These are phyloP conservation scores for Bjerkandera adusta DNA, from an alignment of 1,284 basidiomycete species.

Conservation along the genomic window DNA sequence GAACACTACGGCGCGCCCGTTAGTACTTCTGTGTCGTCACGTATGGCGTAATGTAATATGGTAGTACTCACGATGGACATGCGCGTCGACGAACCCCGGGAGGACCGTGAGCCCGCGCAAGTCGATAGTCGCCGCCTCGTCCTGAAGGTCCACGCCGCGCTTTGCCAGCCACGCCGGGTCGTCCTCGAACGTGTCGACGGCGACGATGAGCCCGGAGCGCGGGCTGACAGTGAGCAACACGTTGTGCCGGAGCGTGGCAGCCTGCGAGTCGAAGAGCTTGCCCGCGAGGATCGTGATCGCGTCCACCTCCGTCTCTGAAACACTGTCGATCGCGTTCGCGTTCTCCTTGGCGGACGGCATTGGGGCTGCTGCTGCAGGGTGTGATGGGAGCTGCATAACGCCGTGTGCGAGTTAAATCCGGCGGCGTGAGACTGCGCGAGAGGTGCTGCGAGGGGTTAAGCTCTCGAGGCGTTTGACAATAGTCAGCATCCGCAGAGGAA, in stretches of 20 bases:
- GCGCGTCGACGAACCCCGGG: constrained; percentile 65
- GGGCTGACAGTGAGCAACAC: constrained; percentile 40
- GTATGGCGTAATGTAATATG: constrained; percentile 6
- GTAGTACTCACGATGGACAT: constrained; percentile 56
- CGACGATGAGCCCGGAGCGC: constrained; percentile 35
- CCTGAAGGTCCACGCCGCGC: constrained; percentile 29
- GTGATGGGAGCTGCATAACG: too few species aligned
- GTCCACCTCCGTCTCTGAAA: too few species aligned
- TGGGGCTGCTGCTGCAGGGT: too few species aligned
- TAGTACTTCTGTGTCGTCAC: background rate
- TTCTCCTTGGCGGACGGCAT: too few species aligned
- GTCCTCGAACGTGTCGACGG: constrained; percentile 24
- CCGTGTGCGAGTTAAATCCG: too few species aligned
- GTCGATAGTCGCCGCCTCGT: constrained; percentile 35
- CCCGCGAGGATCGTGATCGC: constrained; percentile 39
- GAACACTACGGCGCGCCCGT: constrained; percentile 43
- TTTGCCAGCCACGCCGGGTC: constrained; percentile 34
- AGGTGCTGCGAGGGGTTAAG: too few species aligned
- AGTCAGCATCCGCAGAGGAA: too few species aligned
- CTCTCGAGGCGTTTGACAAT: too few species aligned
- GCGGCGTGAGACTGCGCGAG: too few species aligned
- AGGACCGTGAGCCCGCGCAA: constrained; percentile 50
- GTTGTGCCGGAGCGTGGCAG: constrained; percentile 31
- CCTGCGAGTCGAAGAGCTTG: constrained; percentile 41
- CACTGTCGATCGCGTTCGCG: too few species aligned